These are phyloP conservation scores for Ananas comosus DNA, from an alignment of 176 grass and related monocot species.

Conservation along the genomic window DNA sequence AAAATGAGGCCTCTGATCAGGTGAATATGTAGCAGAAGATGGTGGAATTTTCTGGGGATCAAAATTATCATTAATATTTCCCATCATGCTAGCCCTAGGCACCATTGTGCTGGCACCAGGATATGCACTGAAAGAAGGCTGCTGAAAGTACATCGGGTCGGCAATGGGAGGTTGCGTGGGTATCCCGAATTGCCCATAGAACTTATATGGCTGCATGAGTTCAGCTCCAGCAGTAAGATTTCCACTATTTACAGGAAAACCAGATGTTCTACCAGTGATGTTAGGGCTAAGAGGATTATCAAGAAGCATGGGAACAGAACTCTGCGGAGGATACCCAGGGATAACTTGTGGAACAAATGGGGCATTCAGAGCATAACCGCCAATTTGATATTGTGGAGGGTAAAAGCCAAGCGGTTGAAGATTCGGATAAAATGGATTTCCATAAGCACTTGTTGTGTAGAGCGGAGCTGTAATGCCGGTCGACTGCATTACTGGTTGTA, in stretches of 20 bases:
- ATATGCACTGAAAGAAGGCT: conserved; percentile 52
- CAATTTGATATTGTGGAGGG: conserved; percentile 35
- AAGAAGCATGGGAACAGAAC: conserved; percentile 35
- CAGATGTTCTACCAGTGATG: conserved; percentile 48
- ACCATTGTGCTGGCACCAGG: conserved; percentile 32
- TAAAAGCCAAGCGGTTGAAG: conserved; percentile 48
- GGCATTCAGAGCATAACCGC: conserved; percentile 50
- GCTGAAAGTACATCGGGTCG: conserved; percentile 63
- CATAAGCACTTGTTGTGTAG: conserved; percentile 47
- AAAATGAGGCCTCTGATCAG: conserved; percentile 50
- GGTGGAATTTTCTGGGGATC: conserved; percentile 40
- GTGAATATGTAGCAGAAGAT: conserved; percentile 27
- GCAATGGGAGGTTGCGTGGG: conserved; percentile 57
- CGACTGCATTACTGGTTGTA: conserved; percentile 45
- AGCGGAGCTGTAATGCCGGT: conserved; percentile 51
- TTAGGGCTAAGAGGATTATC: conserved; percentile 50
- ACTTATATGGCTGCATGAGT: conserved; percentile 58
- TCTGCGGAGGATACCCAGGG: conserved; percentile 51
- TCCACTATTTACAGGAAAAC: conserved; percentile 31
- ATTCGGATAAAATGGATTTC: conserved; percentile 48
- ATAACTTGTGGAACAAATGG: conserved; percentile 54
- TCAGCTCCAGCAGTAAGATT: conserved; percentile 43
- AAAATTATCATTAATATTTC: conserved; percentile 43
- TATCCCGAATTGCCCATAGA: conserved; percentile 60
- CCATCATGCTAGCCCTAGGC: conserved; percentile 42